Conservation (phyloP, 352 stramenopile genomes). For the Plasmopara halstedii region DNA sequence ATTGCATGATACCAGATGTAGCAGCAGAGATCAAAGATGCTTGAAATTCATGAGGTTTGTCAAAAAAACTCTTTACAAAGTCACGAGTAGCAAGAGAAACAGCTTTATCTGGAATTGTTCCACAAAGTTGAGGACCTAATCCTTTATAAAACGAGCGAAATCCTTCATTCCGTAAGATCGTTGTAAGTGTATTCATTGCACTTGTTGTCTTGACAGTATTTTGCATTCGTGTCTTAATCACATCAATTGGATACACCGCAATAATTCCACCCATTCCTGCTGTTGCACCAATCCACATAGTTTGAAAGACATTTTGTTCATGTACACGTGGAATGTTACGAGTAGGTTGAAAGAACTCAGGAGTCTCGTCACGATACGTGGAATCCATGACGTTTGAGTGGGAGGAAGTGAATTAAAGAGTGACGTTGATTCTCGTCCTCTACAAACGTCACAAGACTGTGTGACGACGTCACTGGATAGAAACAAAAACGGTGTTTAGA, state of each 20-base stretch:
- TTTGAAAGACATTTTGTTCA: conserved; percentile 62
- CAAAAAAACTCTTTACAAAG: conserved; percentile 72
- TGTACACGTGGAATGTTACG: background rate
- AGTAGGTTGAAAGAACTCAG: no score
- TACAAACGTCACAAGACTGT: background rate
- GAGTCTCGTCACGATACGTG: no score
- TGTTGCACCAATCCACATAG: conserved; percentile 74
- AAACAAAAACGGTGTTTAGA: background rate
- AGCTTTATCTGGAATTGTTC: conserved; percentile 74
- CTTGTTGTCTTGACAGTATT: conserved; percentile 51
- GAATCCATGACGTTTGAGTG: background rate
- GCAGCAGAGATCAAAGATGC: conserved; percentile 67
- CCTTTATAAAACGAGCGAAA: conserved; percentile 74
- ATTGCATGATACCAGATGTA: conserved; percentile 60
- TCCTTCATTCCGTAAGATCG: conserved; percentile 55
- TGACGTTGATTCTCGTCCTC: no score
- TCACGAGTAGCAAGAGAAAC: conserved; percentile 72
- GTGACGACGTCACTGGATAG: background rate
- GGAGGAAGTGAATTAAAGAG: background rate
- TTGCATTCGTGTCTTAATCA: conserved; percentile 84
- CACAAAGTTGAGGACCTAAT: conserved; percentile 56
- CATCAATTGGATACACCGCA: conserved; percentile 73
- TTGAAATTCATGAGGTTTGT: conserved; percentile 59
- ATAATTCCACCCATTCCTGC: conserved; percentile 77
- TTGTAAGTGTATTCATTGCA: conserved; percentile 45